phyloP scores from a whole-genome alignment of 2,329 filamentous ascomycete species.

The Graphilbum sp. region DNA sequence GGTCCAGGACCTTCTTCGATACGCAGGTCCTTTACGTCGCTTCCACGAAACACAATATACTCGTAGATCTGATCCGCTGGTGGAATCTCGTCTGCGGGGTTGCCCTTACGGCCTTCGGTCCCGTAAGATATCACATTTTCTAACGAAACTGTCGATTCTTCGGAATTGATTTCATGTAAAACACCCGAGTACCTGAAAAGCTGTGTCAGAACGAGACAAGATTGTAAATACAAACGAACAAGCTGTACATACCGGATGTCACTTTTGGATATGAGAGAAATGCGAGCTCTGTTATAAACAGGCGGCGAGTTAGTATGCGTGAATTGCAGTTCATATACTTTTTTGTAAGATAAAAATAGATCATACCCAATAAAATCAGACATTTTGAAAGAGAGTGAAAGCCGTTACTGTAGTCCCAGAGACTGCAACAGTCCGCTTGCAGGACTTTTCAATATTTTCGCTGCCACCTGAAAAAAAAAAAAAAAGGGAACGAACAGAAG shows the following conservation, averaged over 20 bases:
- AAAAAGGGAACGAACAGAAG: too few relatives aligned
- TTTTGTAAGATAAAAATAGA: too few relatives aligned
- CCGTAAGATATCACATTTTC: slow-evolving; percentile 92
- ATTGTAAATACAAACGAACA: too few relatives aligned
- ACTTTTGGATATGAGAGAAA: slow-evolving; percentile 10
- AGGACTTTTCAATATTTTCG: too few relatives aligned
- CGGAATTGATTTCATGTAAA: slow-evolving; percentile 94
- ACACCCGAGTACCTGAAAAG: slow-evolving; percentile 75
- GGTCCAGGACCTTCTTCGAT: slow-evolving; percentile 70
- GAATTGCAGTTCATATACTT: background rate
- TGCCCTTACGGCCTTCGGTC: slow-evolving; percentile 74
- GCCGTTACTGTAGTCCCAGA: too few relatives aligned
- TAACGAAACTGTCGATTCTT: slow-evolving; percentile 88
- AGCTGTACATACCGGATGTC: slow-evolving; percentile 10
- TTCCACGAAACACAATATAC: slow-evolving; percentile 96
- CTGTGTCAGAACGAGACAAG: background rate
- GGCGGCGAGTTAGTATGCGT: background rate
- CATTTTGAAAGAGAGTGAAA: too few relatives aligned
- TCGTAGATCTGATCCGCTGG: slow-evolving; percentile 85
- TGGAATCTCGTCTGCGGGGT: slow-evolving; percentile 65
- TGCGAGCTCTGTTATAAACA: slow-evolving; percentile 7
- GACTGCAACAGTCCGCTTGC: background rate
- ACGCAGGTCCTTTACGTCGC: slow-evolving; percentile 93
- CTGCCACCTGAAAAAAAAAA: too few relatives aligned
- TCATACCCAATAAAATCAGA: slow-evolving; percentile 8